phyloP scores from a whole-genome alignment of 1,284 basidiomycete species.

The Limonomyces culmigenus region DNA sequence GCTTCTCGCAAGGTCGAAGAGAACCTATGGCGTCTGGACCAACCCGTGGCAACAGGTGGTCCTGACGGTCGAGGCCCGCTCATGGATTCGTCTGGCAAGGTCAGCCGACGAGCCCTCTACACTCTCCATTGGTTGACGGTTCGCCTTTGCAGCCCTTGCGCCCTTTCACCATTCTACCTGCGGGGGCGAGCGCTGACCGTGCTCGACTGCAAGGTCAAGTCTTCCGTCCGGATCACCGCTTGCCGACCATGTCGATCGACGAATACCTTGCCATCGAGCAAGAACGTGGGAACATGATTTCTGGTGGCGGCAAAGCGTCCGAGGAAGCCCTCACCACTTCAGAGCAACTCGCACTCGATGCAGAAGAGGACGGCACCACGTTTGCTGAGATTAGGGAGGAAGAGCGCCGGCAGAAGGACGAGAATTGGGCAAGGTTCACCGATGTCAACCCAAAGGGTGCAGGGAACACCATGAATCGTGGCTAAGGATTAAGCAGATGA shows the following conservation, averaged over 20 bases:
- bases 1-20: constrained; percentile 25
- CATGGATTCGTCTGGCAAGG: constrained; percentile 62
- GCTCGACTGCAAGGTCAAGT: constrained; percentile 63
- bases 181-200: constrained; percentile 44
- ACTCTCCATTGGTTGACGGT: too few relatives aligned
- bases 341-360: constrained; percentile 61
- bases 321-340: constrained; percentile 52
- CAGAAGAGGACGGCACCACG: constrained; percentile 71
- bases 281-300: constrained; percentile 73
- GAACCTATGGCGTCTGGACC: constrained; percentile 68
- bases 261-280: constrained; percentile 86
- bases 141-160: constrained; percentile 40
- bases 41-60: constrained; percentile 16
- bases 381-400: constrained; percentile 61
- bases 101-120: constrained; percentile 16
- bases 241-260: constrained; percentile 95
- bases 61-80: constrained; percentile 44
- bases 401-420: constrained; percentile 65
- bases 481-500: too few relatives aligned
- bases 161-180: constrained; percentile 85
- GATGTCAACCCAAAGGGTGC: constrained; percentile 70
- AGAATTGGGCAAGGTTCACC: constrained; percentile 75
- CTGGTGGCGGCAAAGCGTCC: constrained; percentile 71
- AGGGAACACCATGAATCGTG: constrained; percentile 92
- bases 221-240: constrained; percentile 71